Evolutionary conservation across 352 stramenopile species (phyloP).

Genomic region (Globisporangium ultimum): DNA sequence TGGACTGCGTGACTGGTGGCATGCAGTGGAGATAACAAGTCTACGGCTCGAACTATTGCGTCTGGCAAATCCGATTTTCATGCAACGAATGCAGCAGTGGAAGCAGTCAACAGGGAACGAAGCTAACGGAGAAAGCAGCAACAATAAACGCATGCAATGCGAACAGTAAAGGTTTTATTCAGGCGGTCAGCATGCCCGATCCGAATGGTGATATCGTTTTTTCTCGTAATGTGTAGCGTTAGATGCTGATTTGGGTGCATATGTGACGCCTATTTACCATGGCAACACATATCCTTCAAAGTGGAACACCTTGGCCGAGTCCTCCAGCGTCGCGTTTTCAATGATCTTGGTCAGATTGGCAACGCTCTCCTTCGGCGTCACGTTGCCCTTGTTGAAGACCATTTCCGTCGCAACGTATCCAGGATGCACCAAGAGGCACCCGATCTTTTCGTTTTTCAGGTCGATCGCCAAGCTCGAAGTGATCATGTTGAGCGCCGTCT

Average conservation of each 20-base stretch:
- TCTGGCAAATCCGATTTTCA: background rate
- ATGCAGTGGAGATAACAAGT: background rate
- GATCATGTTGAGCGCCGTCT: slow-evolving; percentile 79
- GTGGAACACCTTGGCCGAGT: slow-evolving; percentile 52
- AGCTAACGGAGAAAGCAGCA: background rate
- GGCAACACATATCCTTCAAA: slow-evolving; percentile 47
- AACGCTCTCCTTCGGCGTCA: slow-evolving; percentile 45
- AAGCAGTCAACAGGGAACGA: background rate
- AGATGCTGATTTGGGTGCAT: background rate
- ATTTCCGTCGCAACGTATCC: slow-evolving; percentile 67
- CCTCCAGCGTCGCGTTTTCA: slow-evolving; percentile 39
- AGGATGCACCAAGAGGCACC: slow-evolving; percentile 52
- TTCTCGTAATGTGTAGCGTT: background rate
- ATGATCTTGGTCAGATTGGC: slow-evolving; percentile 51
- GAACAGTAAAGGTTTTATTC: background rate
- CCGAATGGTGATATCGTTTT: background rate
- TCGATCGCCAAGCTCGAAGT: slow-evolving; percentile 53
- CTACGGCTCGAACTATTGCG: background rate
- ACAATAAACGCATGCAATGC: background rate
- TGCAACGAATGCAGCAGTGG: background rate
- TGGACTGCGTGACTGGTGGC: background rate
- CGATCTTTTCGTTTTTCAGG: slow-evolving; percentile 50
- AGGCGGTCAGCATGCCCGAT: background rate
- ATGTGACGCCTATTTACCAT: slow-evolving; percentile 32
- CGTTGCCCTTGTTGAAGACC: slow-evolving; percentile 35